phyloP scores from a whole-genome alignment of 106 monocot genomes.

The Triglochin maritima region DNA sequence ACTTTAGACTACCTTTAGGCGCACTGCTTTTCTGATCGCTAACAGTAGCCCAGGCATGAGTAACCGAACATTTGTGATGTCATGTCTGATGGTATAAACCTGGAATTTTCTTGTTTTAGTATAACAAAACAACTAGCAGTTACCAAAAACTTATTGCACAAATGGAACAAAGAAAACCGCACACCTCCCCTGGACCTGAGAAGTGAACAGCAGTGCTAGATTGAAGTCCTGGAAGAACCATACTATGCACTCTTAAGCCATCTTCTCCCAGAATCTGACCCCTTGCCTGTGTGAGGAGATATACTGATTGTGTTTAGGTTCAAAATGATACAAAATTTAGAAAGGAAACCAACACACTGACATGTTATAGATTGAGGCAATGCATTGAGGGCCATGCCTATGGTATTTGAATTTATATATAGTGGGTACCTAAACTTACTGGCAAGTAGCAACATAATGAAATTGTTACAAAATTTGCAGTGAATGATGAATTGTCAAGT shows the following conservation, averaged over 20 bases:
- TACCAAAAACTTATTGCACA: background rate
- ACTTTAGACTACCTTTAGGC: slow-evolving; percentile 51
- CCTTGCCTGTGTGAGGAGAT: slow-evolving; percentile 37
- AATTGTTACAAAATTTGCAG: background rate
- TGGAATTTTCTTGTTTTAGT: slow-evolving; percentile 3
- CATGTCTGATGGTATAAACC: slow-evolving; percentile 70
- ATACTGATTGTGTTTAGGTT: too few relatives aligned
- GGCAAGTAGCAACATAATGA: background rate
- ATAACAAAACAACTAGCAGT: too few relatives aligned
- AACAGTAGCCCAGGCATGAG: slow-evolving; percentile 78
- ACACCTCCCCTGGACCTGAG: slow-evolving; percentile 80
- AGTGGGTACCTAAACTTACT: too few relatives aligned
- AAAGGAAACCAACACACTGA: too few relatives aligned
- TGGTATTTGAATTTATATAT: too few relatives aligned
- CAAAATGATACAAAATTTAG: background rate
- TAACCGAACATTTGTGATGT: slow-evolving; percentile 51
- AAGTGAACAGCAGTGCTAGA: slow-evolving; percentile 77
- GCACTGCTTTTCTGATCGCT: slow-evolving; percentile 76
- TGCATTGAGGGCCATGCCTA: too few relatives aligned
- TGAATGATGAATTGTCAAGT: too few relatives aligned
- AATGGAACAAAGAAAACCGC: background rate
- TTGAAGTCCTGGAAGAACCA: slow-evolving; percentile 72
- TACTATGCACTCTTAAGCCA: slow-evolving; percentile 73
- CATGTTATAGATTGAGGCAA: too few relatives aligned
- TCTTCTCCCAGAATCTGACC: slow-evolving; percentile 82